Base-by-base conservation (phyloP, 2,329 filamentous ascomycete genomes). In the Paecilomyces dactylethromorphus region DNA sequence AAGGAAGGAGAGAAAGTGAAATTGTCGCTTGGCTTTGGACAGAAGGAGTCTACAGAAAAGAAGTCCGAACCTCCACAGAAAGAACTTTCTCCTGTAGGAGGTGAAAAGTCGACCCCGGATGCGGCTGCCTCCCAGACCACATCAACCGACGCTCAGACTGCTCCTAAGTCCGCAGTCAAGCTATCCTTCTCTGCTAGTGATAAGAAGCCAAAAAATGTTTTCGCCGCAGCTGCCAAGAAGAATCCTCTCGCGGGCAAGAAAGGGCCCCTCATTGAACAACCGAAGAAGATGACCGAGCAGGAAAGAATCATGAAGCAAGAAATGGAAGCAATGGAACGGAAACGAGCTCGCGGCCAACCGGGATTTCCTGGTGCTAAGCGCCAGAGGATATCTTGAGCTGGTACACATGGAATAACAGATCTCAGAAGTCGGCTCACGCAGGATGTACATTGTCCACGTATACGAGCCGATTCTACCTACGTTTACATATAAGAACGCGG, bases 271-370 rank as follows among this genome's bases (percentile, higher is more conserved):
- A 71, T 74, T 58, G 85, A 85, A 61, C 82, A 83, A 57, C 87
- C 86, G 1, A 91, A 90, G 80, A 94, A 90, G 68, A 93, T 96
- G 84, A 93, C 89, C 67, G 91, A 95, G 70, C 88, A 87, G 2
- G 91, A 93, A 75, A 83, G 88, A 56, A 95, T 94, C 68, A 96
- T 96, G 92, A 90, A 88, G 73, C 88, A 90, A 66, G 89, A 92
- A 69, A 73, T 75, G 71, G 72, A 74, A 57, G 68, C 71, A 33
- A 82, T 91, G 74, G 88, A 91, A 66, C 81, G 82, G 63, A 92
- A 91, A 70, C 80, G 87, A 58, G 74, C 80, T 33, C 67, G 67
- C 53, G 64, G 63, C 13, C 64, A 64, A 8, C 65, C 68, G 15
- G 70, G 67, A 3, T 69, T 71, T 52, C 68, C 67, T 12, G 67